These are phyloP conservation scores for Carex cristatella DNA, from an alignment of 176 grass and related monocot species.

Conservation along the genomic window DNA sequence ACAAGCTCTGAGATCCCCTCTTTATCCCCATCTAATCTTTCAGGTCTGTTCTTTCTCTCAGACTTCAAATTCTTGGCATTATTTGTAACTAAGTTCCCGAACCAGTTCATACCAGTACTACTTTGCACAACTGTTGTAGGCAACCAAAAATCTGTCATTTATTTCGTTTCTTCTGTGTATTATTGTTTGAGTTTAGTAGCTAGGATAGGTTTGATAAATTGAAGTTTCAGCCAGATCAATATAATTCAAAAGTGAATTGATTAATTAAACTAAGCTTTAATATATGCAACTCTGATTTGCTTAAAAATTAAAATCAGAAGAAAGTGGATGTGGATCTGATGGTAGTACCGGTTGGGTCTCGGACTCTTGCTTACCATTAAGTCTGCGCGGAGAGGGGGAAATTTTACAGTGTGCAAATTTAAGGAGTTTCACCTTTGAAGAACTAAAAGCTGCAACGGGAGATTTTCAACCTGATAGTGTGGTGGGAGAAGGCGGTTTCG, in stretches of 20 bases:
- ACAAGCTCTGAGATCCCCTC: not conserved
- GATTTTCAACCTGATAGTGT: constrained; percentile 48
- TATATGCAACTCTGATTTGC: not conserved
- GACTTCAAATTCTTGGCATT: constrained; percentile 1
- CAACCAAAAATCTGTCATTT: not conserved
- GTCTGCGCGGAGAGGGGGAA: not conserved
- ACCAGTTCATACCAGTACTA: not conserved
- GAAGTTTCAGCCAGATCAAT: too few species aligned
- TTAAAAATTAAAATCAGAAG: not conserved
- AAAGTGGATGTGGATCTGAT: not conserved
- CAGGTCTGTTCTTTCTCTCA: constrained; percentile 13
- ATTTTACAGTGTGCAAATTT: constrained; percentile 8
- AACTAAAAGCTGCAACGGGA: constrained; percentile 35
- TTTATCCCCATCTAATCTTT: not conserved
- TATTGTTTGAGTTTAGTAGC: not conserved
- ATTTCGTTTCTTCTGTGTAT: not conserved
- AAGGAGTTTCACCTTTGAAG: constrained; percentile 39
- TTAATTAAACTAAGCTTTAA: not conserved
- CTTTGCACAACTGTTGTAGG: not conserved
- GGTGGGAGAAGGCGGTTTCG: constrained; percentile 68
- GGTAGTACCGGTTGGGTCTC: not conserved
- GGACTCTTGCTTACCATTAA: not conserved
- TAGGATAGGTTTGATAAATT: too few species aligned
- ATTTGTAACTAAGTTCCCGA: not conserved
- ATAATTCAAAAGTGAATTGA: not conserved